Evolutionary conservation across 2,329 filamentous ascomycete species (phyloP).

Genomic region (Neofusicoccum laricinum): DNA sequence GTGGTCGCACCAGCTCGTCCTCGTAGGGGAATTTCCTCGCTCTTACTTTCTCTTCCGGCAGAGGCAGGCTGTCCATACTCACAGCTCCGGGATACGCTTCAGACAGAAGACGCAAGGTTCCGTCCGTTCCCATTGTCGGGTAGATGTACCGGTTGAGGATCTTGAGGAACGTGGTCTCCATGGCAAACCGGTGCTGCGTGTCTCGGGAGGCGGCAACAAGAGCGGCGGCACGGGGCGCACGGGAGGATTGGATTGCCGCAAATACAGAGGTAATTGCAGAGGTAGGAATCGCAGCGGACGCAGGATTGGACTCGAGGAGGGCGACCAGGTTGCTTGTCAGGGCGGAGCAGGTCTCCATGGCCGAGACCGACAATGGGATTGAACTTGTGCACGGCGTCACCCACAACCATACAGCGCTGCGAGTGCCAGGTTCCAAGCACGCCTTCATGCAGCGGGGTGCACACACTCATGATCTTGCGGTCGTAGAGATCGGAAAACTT

Average conservation of each 20-base stretch:
- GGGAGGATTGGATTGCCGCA: not conserved
- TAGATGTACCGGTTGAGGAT: not conserved
- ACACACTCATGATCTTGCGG: not conserved
- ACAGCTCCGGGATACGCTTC: not conserved
- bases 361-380: slow-evolving; percentile 2
- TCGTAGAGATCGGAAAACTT: not conserved
- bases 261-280: not conserved
- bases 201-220: not conserved
- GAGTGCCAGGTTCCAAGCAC: not conserved
- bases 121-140: not conserved
- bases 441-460: not conserved
- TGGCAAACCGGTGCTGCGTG: not conserved
- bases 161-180: not conserved
- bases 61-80: not conserved
- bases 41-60: not conserved
- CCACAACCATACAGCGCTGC: not conserved
- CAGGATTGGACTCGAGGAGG: not conserved
- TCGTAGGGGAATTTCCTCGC: not conserved
- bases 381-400: slow-evolving; percentile 7
- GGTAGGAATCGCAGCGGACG: not conserved
- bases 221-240: not conserved
- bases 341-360: not conserved
- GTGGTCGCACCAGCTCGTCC: not conserved
- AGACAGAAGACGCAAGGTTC: not conserved
- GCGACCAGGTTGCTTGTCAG: not conserved